Percentiles rank a stretch among this genome's conserved stretches.
These are phyloP conservation scores for Sambucus nigra DNA, from an alignment of 129 eudicot species.

Conservation along the genomic window DNA sequence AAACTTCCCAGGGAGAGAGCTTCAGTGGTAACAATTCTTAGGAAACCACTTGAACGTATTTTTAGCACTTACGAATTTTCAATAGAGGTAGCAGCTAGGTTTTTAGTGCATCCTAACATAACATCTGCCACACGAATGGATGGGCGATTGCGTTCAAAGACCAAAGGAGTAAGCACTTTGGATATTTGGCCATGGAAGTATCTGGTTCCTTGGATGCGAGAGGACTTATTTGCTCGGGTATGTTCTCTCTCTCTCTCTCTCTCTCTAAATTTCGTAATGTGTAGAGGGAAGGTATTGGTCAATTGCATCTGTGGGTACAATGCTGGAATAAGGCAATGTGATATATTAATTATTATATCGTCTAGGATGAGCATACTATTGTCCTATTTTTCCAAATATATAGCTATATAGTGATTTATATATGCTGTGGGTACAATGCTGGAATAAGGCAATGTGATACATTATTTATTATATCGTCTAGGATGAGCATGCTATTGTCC, in stretches of 20 bases:
- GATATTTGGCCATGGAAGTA: constrained; percentile 99
- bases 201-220: constrained; percentile 98
- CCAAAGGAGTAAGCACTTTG: constrained; percentile 55
- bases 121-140: constrained; percentile 57
- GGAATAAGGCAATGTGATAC: too few relatives aligned
- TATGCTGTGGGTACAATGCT: too few relatives aligned
- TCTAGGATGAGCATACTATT: too few relatives aligned
- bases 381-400: not conserved
- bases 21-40: constrained; percentile 78
- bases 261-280: not conserved
- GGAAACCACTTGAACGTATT: constrained; percentile 89
- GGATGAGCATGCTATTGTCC: too few relatives aligned
- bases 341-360: too few relatives aligned
- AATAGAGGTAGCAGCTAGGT: constrained; percentile 91
- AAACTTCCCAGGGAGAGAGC: constrained; percentile 71
- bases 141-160: constrained; percentile 40
- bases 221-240: constrained; percentile 89
- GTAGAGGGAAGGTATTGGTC: too few relatives aligned
- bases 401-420: not conserved
- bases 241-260: constrained; percentile 14
- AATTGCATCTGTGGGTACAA: too few relatives aligned
- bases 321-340: too few relatives aligned
- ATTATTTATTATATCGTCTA: too few relatives aligned
- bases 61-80: constrained; percentile 95
- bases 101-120: constrained; percentile 76